Evolutionary conservation across 768 basidiomycete species (phyloP).

Genomic region (Xerocomellus chrysenteron): DNA sequence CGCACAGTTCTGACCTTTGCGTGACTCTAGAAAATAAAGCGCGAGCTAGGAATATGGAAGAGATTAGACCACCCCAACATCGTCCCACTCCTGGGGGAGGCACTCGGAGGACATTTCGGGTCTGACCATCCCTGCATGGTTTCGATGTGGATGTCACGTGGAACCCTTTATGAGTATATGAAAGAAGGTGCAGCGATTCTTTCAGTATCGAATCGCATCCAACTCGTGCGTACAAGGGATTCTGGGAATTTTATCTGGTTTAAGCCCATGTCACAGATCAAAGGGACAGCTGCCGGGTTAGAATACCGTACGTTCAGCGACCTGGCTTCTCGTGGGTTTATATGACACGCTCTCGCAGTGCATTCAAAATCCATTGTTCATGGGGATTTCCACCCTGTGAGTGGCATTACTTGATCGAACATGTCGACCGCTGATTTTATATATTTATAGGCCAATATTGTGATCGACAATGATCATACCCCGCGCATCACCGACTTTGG

Average conservation of each 20-base stretch:
- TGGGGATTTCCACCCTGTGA: conserved; percentile 5
- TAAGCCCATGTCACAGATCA: background rate
- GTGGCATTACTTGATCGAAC: background rate
- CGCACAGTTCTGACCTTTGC: background rate
- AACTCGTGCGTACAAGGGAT: background rate
- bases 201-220: background rate
- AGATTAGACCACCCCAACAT: conserved; percentile 8
- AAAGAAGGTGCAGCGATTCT: background rate
- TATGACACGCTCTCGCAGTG: background rate
- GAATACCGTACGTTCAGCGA: background rate
- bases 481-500: conserved; percentile 6
- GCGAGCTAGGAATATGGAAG: conserved; percentile 8
- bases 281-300: background rate
- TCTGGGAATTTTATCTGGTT: background rate
- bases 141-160: conserved; percentile 7
- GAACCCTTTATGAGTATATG: background rate
- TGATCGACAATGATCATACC: background rate
- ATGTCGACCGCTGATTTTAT: background rate
- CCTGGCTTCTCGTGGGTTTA: background rate
- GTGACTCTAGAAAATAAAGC: background rate
- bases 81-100: conserved; percentile 4
- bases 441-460: background rate
- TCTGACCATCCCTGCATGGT: conserved; percentile 8
- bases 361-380: background rate
- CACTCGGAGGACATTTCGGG: background rate